These are phyloP conservation scores for Vitis hybrid DNA, from an alignment of 177 flowering plant genomes.

Conservation along the genomic window DNA sequence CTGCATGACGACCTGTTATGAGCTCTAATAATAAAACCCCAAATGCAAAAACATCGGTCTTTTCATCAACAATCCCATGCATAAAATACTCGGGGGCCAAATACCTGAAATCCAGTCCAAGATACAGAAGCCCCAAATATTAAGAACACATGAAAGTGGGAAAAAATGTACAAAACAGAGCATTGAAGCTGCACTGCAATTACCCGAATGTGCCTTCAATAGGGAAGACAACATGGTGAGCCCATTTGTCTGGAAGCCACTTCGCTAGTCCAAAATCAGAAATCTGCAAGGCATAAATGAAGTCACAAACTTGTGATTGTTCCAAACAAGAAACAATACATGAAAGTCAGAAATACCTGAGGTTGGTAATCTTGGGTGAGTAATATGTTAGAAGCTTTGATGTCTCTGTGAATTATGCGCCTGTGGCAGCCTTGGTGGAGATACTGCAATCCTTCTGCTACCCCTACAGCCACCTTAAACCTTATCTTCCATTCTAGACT, in stretches of 20 bases:
- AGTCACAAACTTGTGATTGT: background rate
- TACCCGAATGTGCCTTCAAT: constrained; percentile 98
- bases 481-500: constrained; percentile 63
- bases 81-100: constrained; percentile 89
- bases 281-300: constrained; percentile 43
- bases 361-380: constrained; percentile 68
- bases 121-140: background rate
- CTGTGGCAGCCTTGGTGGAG: constrained; percentile 79
- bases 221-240: constrained; percentile 77
- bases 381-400: constrained; percentile 93
- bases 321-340: background rate
- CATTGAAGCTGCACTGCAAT: constrained; percentile 8
- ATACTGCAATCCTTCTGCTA: constrained; percentile 81
- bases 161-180: background rate
- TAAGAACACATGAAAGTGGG: background rate
- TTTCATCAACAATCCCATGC: constrained; percentile 86
- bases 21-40: constrained; percentile 89
- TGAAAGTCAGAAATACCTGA: constrained; percentile 43
- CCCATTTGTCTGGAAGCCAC: constrained; percentile 96
- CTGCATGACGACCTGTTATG: constrained; percentile 90
- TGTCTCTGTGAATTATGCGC: constrained; percentile 94
- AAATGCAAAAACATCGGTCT: constrained; percentile 90
- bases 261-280: constrained; percentile 97
- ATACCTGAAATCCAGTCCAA: constrained; percentile 41
- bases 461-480: constrained; percentile 73